A percentile compares a stretch with the other conserved stretches of the same genome.
These are phyloP conservation scores for Hippophae gyantsensis DNA, from an alignment of 306 rosid genomes.

Conservation along the genomic window DNA sequence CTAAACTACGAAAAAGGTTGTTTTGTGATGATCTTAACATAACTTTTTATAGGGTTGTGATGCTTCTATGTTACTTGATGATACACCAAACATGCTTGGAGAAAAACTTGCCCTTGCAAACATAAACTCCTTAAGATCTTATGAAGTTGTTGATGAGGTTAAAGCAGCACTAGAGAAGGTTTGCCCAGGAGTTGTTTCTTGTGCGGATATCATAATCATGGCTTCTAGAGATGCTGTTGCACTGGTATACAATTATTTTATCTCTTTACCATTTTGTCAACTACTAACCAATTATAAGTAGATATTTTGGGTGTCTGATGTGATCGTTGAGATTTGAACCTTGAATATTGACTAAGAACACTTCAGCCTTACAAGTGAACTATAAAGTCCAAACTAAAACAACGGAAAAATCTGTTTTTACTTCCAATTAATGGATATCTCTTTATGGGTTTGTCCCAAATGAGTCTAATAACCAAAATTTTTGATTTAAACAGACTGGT, in stretches of 20 bases:
- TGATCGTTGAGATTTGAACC: too few relatives aligned
- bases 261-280: too few relatives aligned
- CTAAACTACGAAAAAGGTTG: background rate
- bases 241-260: background rate
- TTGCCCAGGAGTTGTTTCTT: slow-evolving; percentile 78
- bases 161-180: slow-evolving; percentile 53
- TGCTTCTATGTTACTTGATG: slow-evolving; percentile 83
- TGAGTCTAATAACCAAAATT: too few relatives aligned
- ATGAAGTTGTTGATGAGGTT: slow-evolving; percentile 59
- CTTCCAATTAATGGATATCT: too few relatives aligned
- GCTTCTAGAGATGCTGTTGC: slow-evolving; percentile 81
- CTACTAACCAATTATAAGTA: too few relatives aligned
- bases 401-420: too few relatives aligned
- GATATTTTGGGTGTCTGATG: too few relatives aligned
- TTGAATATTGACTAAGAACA: too few relatives aligned
- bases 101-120: slow-evolving; percentile 73
- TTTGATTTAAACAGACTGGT: slow-evolving; percentile 45
- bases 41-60: slow-evolving; percentile 57
- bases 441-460: too few relatives aligned
- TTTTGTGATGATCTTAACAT: background rate
- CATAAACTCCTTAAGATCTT: slow-evolving; percentile 71
- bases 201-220: slow-evolving; percentile 81
- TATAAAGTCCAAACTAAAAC: too few relatives aligned
- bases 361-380: too few relatives aligned
- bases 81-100: slow-evolving; percentile 69